These are phyloP conservation scores for Aspergillus unguis DNA, from an alignment of 2,329 filamentous ascomycete genomes.

Conservation along the genomic window DNA sequence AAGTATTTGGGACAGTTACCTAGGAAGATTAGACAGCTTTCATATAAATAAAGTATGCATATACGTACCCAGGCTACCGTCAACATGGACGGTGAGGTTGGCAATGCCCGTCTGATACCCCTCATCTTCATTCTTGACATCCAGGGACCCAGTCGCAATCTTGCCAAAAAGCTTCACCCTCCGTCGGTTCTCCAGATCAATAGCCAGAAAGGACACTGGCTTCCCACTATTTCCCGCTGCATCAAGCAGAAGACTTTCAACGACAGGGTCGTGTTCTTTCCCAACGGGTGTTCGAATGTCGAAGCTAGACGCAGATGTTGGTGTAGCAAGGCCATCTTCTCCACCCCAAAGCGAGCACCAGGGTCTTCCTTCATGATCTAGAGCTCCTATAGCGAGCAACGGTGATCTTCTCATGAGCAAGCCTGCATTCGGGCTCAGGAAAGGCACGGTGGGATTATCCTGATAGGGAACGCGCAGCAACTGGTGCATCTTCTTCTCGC, in stretches of 20 bases:
- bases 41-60: neutral
- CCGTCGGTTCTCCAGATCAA: constrained; percentile 65
- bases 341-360: constrained; percentile 83
- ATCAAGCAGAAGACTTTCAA: constrained; percentile 57
- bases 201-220: constrained; percentile 60
- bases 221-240: constrained; percentile 37
- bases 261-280: constrained; percentile 64
- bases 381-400: constrained; percentile 68
- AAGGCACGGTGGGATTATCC: constrained; percentile 65
- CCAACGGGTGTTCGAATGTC: constrained; percentile 63
- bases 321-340: constrained; percentile 62
- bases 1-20: constrained; percentile 87
- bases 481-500: constrained; percentile 64
- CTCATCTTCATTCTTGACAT: constrained; percentile 19
- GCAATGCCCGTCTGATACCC: constrained; percentile 24
- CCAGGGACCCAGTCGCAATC: constrained; percentile 62
- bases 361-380: constrained; percentile 63
- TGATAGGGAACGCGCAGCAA: constrained; percentile 57
- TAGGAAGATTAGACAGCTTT: constrained; percentile 8
- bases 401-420: constrained; percentile 61
- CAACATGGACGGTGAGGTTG: constrained; percentile 65
- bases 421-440: constrained; percentile 60
- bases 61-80: constrained; percentile 60
- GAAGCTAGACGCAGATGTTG: constrained; percentile 61
- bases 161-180: constrained; percentile 71